Percentiles rank a stretch among this genome's conserved stretches.
Evolutionary conservation across 2,329 filamentous ascomycete genomes (phyloP).

Genomic region (Beauveria sp.): DNA sequence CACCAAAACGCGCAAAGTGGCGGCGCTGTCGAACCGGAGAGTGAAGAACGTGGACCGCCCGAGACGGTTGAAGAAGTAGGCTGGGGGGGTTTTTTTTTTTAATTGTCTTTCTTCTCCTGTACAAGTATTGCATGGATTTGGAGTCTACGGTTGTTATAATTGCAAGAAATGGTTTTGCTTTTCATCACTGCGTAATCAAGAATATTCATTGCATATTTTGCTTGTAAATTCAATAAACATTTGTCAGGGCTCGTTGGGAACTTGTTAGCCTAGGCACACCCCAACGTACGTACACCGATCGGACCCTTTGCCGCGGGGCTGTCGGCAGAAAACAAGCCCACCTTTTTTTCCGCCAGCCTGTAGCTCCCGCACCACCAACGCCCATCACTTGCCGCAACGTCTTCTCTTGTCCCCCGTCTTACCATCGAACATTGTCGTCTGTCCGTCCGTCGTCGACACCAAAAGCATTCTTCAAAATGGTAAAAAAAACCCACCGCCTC

Average conservation of each 20-base stretch:
- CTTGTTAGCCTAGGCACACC: neutral
- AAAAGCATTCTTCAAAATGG: too few species aligned
- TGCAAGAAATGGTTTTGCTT: neutral
- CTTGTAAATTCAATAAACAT: neutral
- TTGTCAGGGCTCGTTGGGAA: neutral
- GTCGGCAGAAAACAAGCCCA: constrained; percentile 4
- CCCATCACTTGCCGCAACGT: neutral
- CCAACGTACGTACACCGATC: neutral
- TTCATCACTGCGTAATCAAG: neutral
- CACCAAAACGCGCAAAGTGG: constrained; percentile 54
- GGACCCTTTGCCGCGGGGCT: neutral
- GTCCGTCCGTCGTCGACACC: too few species aligned
- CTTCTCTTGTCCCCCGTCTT: too few species aligned
- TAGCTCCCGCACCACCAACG: neutral
- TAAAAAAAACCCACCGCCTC: neutral
- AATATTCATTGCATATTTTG: too few species aligned
- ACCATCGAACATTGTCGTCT: too few species aligned
- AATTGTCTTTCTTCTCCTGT: neutral
- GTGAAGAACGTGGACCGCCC: constrained; percentile 44
- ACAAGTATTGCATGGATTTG: neutral
- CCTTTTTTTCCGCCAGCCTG: neutral
- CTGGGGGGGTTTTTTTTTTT: neutral
- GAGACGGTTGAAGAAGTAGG: constrained; percentile 31
- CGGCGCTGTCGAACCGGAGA: constrained; percentile 45
- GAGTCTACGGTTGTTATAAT: neutral